Evolutionary conservation across 1,139 yeast genomes (phyloP).

Genomic region (Yamadazyma atmosphaerica): DNA sequence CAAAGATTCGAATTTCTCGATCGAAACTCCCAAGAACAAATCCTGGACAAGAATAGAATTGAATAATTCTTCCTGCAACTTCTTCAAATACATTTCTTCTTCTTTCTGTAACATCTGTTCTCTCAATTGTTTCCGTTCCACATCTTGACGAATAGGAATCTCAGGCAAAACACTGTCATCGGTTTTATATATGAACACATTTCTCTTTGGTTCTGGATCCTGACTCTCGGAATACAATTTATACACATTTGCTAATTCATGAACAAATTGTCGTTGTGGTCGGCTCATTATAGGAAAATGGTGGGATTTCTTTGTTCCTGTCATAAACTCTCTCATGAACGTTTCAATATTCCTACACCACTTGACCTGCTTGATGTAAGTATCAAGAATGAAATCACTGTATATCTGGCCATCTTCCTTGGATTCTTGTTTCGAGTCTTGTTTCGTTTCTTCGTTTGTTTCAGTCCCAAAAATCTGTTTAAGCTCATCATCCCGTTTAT

Average conservation of each 20-base stretch:
- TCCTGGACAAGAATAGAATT: conserved; percentile 60
- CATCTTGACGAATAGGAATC: conserved; percentile 25
- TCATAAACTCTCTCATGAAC: conserved; percentile 49
- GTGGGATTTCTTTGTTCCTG: conserved; percentile 30
- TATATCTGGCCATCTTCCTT: conserved; percentile 38
- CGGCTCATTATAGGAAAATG: conserved; percentile 74
- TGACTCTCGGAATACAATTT: conserved; percentile 69
- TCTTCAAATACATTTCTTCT: conserved; percentile 16
- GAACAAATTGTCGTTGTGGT: conserved; percentile 71
- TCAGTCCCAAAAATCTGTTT: conserved; percentile 57
- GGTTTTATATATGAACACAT: conserved; percentile 59
- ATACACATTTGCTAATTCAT: conserved; percentile 61
- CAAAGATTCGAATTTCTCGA: conserved; percentile 26
- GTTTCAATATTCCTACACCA: conserved; percentile 71
- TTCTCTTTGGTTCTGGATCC: conserved; percentile 77
- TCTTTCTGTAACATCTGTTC: conserved; percentile 22
- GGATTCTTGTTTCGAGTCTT: conserved; percentile 5
- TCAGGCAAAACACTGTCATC: conserved; percentile 33
- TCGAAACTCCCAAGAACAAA: conserved; percentile 53
- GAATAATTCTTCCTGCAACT: conserved; percentile 21
- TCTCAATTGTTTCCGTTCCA: conserved; percentile 24
- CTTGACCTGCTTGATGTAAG: conserved; percentile 49
- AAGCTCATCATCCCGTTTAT: conserved; percentile 59
- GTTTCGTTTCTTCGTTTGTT: conserved; percentile 13
- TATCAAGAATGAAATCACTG: conserved; percentile 40